phyloP scores from a whole-genome alignment of 305 asterid species.

The Lippia alba region DNA sequence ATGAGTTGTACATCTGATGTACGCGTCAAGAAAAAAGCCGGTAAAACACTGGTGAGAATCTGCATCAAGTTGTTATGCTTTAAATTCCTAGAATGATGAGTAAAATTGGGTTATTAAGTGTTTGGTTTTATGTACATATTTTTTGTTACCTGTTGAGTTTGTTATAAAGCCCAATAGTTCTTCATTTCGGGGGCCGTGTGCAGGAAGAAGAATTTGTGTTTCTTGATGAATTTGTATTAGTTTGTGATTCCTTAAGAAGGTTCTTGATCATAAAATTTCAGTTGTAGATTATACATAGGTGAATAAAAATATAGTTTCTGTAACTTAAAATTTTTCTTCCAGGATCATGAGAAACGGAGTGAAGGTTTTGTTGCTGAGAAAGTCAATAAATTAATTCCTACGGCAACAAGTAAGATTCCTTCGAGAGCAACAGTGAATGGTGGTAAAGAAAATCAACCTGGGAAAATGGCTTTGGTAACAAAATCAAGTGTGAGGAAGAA shows the following conservation, averaged over 20 bases:
- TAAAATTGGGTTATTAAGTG: not conserved
- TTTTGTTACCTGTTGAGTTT: not conserved
- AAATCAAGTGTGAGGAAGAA: conserved; percentile 24
- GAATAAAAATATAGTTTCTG: not conserved
- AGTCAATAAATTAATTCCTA: conserved; percentile 23
- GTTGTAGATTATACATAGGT: not conserved
- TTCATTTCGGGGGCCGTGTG: conserved; percentile 2
- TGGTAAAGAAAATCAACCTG: conserved; percentile 40
- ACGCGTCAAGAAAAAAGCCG: conserved; percentile 18
- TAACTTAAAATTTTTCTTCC: conserved; percentile 23
- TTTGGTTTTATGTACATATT: not conserved
- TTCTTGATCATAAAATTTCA: not conserved
- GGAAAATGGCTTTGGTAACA: conserved; percentile 22
- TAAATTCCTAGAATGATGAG: not conserved
- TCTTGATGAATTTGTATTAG: not conserved
- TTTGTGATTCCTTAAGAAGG: not conserved
- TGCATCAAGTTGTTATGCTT: not conserved
- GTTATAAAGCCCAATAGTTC: not conserved
- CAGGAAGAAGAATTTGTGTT: not conserved
- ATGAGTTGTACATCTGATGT: conserved; percentile 11
- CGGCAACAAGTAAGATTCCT: conserved; percentile 24
- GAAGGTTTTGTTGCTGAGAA: conserved; percentile 26
- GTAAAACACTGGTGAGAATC: conserved; percentile 31
- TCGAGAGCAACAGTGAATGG: conserved; percentile 23
- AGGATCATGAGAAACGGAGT: conserved; percentile 19